These are phyloP conservation scores for Aspergillus leporis DNA, from an alignment of 495 filamentous ascomycete species.

Conservation along the genomic window DNA sequence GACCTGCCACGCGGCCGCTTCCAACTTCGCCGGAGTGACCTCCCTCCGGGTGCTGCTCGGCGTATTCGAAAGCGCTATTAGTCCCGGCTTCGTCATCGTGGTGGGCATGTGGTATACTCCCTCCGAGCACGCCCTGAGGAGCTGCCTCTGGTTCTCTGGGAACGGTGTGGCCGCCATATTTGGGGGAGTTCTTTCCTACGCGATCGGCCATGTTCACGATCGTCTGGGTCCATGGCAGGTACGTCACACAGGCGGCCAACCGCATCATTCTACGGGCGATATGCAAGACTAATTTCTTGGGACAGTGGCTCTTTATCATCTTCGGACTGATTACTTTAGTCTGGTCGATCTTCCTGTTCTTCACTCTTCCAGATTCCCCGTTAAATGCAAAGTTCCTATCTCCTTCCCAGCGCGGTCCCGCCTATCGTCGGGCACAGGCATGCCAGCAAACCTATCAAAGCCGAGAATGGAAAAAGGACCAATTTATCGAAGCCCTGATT, in stretches of 20 bases:
- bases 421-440: slow-evolving; percentile 10
- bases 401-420: slow-evolving; percentile 7
- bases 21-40: slow-evolving; percentile 50
- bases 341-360: slow-evolving; percentile 11
- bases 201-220: slow-evolving; percentile 49
- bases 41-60: slow-evolving; percentile 42
- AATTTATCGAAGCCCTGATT: slow-evolving; percentile 15
- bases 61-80: slow-evolving; percentile 17
- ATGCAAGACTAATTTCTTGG: background rate
- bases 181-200: slow-evolving; percentile 53
- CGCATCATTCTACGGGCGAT: background rate
- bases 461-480: slow-evolving; percentile 13
- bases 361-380: slow-evolving; percentile 20
- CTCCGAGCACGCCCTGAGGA: slow-evolving; percentile 18
- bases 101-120: slow-evolving; percentile 18
- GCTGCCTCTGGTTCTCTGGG: slow-evolving; percentile 30
- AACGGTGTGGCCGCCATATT: slow-evolving; percentile 41
- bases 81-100: slow-evolving; percentile 17
- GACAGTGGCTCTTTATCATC: slow-evolving; percentile 17
- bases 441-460: slow-evolving; percentile 10
- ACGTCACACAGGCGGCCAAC: background rate
- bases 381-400: slow-evolving; percentile 16
- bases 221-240: slow-evolving; percentile 18
- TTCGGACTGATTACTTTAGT: slow-evolving; percentile 14
- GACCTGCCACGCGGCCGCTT: slow-evolving; percentile 51